phyloP scores from a whole-genome alignment of 2,329 filamentous ascomycete genomes.

The Huntiella abstrusa region DNA sequence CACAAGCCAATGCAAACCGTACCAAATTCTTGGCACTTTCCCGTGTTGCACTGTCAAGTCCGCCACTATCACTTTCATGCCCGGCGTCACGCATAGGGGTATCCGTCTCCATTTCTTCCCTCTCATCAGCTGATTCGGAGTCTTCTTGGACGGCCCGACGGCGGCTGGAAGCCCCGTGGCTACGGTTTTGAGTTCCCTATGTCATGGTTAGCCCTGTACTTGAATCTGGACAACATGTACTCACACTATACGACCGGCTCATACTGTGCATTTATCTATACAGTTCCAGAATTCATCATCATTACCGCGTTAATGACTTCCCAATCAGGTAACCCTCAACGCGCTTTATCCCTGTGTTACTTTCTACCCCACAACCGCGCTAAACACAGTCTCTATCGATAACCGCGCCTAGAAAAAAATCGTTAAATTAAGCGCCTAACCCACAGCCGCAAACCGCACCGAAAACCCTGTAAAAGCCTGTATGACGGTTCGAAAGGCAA shows the following conservation, averaged over 20 bases:
- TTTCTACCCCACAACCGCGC: not conserved
- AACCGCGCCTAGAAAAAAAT: constrained; percentile 4
- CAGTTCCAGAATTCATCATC: constrained; percentile 9
- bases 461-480: constrained; percentile 3
- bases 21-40: constrained; percentile 47
- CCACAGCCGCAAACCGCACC: constrained; percentile 2
- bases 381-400: constrained; percentile 13
- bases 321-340: not conserved
- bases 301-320: constrained; percentile 9
- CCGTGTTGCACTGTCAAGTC: constrained; percentile 14
- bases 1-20: constrained; percentile 48
- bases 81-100: not conserved
- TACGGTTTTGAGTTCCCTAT: not conserved
- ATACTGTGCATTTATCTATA: no score
- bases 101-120: not conserved
- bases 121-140: not conserved
- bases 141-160: not conserved
- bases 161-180: not conserved
- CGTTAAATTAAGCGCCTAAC: not conserved
- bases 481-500: no score
- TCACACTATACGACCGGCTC: no score
- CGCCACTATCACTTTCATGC: constrained; percentile 9
- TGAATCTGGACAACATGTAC: no score
- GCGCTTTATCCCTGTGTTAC: not conserved
- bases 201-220: no score